Conservation (phyloP, 1,284 basidiomycete species). For the Schizopora paradoxa region DNA sequence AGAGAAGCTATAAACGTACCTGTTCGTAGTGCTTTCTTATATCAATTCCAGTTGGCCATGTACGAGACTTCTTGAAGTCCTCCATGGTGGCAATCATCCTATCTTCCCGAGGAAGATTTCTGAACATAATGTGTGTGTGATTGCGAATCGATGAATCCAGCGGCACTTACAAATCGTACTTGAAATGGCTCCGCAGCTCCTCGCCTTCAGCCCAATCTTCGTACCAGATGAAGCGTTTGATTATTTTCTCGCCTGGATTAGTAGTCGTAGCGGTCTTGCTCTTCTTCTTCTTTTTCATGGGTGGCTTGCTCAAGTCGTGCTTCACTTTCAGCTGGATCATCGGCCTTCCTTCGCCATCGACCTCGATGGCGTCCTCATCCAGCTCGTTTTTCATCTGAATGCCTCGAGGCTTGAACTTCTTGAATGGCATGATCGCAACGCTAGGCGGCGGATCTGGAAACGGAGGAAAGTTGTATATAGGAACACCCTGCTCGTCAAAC, state of each 20-base stretch:
- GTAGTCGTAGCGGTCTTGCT: slow-evolving; percentile 22
- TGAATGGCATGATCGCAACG: slow-evolving; percentile 53
- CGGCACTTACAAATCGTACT: slow-evolving; percentile 40
- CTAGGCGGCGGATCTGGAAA: slow-evolving; percentile 50
- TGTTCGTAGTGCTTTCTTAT: slow-evolving; percentile 55
- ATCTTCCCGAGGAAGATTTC: slow-evolving; percentile 37
- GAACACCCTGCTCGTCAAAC: slow-evolving; percentile 6
- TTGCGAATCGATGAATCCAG: slow-evolving; percentile 1
- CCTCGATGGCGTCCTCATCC: slow-evolving; percentile 41
- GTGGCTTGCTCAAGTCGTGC: slow-evolving; percentile 41
- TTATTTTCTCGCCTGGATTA: slow-evolving; percentile 23
- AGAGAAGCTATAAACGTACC: slow-evolving; percentile 32
- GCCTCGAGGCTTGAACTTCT: slow-evolving; percentile 53
- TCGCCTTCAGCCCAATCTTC: slow-evolving; percentile 62
- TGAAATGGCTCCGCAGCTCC: slow-evolving; percentile 28
- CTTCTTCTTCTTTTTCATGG: slow-evolving; percentile 39
- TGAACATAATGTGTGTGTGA: background rate
- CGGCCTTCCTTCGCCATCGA: slow-evolving; percentile 59
- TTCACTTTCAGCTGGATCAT: slow-evolving; percentile 50
- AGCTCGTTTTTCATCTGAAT: slow-evolving; percentile 43
- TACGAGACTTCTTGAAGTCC: slow-evolving; percentile 50
- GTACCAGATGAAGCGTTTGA: slow-evolving; percentile 46
- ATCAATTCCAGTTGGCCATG: slow-evolving; percentile 45
- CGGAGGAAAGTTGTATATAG: slow-evolving; percentile 45
- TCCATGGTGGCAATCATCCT: slow-evolving; percentile 48